phyloP scores from a whole-genome alignment of 139 green algal species.

The Chlamydomonas sp. region DNA sequence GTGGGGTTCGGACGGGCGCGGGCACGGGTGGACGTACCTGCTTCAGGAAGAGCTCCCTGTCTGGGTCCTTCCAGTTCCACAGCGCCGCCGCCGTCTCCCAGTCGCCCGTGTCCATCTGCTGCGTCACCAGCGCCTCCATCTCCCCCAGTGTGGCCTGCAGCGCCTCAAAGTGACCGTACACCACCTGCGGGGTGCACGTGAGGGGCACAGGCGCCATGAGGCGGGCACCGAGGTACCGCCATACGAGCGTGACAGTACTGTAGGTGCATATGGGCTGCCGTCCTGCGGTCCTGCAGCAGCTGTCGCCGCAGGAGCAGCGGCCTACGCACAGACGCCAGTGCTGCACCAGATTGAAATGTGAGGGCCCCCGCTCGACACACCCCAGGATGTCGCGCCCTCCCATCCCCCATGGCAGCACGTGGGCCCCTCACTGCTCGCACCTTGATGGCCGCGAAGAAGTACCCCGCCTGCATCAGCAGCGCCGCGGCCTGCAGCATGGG shows the following conservation, averaged over 20 bases:
- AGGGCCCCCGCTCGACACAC: too few species aligned
- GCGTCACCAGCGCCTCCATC: constrained; percentile 32
- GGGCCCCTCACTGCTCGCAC: background rate
- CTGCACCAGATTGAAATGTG: too few species aligned
- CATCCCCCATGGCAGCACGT: background rate
- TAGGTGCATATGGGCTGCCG: background rate
- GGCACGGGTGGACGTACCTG: background rate
- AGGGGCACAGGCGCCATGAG: background rate
- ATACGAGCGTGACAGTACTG: background rate
- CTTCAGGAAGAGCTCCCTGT: constrained; percentile 36
- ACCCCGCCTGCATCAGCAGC: constrained; percentile 48
- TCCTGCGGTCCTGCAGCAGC: background rate
- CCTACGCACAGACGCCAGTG: too few species aligned
- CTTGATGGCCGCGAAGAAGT: constrained; percentile 52
- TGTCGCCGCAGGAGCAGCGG: background rate
- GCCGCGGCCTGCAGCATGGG: constrained; percentile 40
- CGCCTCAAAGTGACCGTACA: constrained; percentile 45
- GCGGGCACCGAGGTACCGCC: background rate
- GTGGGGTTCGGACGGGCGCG: too few species aligned
- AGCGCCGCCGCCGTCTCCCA: constrained; percentile 29
- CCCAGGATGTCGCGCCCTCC: background rate
- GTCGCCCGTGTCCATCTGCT: constrained; percentile 26
- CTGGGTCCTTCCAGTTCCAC: constrained; percentile 47
- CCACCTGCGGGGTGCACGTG: constrained; percentile 4
- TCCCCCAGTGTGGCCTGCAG: constrained; percentile 44